Evolutionary conservation across 148 eudicot species (phyloP).

Genomic region (Dysphania ambrosioides): DNA sequence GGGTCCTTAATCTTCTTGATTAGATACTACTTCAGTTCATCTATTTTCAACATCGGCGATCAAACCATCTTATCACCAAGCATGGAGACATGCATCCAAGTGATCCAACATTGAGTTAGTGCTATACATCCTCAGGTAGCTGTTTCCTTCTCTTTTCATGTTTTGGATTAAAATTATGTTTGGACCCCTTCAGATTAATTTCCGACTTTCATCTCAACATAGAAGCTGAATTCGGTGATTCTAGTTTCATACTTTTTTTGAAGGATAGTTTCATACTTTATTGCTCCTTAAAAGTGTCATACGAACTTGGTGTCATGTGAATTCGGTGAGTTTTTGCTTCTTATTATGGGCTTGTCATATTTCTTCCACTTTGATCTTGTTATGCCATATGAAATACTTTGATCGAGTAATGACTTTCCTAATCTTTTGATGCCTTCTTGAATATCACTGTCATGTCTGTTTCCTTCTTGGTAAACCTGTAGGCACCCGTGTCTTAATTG

Average conservation of each 20-base stretch:
- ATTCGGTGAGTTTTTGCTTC: too few species aligned
- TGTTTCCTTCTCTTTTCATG: constrained; percentile 8
- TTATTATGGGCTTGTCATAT: too few species aligned
- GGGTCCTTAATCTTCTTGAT: constrained; percentile 35
- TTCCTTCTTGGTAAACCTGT: too few species aligned
- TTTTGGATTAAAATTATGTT: neutral
- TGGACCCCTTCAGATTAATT: neutral
- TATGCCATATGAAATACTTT: too few species aligned
- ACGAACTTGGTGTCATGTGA: too few species aligned
- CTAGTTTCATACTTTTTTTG: neutral
- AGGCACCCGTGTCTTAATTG: too few species aligned
- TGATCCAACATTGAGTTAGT: neutral
- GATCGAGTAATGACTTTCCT: too few species aligned
- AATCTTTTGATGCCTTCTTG: too few species aligned
- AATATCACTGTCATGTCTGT: too few species aligned
- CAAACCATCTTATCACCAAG: constrained; percentile 24
- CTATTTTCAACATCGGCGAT: constrained; percentile 39
- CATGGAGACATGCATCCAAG: constrained; percentile 14
- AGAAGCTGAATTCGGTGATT: neutral
- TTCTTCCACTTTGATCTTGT: too few species aligned
- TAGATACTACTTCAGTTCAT: constrained; percentile 62
- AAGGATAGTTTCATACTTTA: too few species aligned
- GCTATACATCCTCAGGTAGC: constrained; percentile 10
- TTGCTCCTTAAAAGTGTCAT: too few species aligned
- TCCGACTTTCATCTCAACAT: neutral